A percentile compares a stretch with the other conserved stretches of the same genome.
These are phyloP conservation scores for Penicillium manginii DNA, from an alignment of 495 filamentous ascomycete genomes.

Conservation along the genomic window DNA sequence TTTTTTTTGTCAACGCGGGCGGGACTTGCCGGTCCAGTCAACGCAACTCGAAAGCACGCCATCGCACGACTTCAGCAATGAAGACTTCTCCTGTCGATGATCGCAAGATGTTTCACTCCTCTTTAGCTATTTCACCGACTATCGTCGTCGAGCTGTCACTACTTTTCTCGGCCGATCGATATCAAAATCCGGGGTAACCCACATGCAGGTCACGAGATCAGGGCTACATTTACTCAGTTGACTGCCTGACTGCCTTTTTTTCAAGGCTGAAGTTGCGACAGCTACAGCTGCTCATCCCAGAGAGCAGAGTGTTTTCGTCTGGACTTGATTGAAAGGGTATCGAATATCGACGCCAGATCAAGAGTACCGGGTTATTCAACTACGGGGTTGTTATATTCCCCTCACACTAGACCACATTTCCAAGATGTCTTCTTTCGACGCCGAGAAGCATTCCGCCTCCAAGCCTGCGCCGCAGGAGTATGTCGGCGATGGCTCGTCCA, in stretches of 20 bases:
- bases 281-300: too few species aligned
- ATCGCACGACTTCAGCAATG: constrained; percentile 14
- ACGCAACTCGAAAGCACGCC: constrained; percentile 25
- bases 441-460: constrained; percentile 13
- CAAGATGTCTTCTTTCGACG: constrained; percentile 9
- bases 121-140: not conserved
- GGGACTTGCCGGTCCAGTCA: constrained; percentile 16
- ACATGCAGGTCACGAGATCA: constrained; percentile 25
- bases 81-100: not conserved
- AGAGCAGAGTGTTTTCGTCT: too few species aligned
- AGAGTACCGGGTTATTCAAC: not conserved
- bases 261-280: not conserved
- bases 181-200: constrained; percentile 13
- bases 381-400: not conserved
- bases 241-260: not conserved
- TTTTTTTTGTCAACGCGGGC: constrained; percentile 22
- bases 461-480: constrained; percentile 9
- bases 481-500: constrained; percentile 10
- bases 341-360: too few species aligned
- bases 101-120: not conserved
- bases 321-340: too few species aligned
- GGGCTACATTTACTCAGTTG: constrained; percentile 8
- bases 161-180: not conserved
- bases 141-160: not conserved
- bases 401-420: not conserved